phyloP scores from a whole-genome alignment of 2,329 filamentous ascomycete genomes.

The Plectosphaerella sp. region DNA sequence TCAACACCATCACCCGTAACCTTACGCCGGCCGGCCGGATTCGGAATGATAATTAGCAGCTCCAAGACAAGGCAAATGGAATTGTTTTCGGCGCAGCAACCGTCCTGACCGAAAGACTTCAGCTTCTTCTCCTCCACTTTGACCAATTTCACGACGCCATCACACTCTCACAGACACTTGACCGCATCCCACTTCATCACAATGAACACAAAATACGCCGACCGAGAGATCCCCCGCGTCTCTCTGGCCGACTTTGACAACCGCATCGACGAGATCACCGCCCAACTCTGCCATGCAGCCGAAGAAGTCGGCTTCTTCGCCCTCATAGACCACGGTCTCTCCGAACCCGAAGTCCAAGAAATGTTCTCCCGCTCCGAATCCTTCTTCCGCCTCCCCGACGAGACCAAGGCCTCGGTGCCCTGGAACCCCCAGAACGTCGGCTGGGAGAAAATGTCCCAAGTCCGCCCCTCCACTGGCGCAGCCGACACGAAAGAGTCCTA shows the following conservation, averaged over 20 bases:
- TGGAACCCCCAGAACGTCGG: slow-evolving; percentile 53
- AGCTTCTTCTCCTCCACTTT: too few relatives aligned
- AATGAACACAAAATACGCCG: slow-evolving; percentile 3
- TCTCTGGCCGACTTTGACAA: slow-evolving; percentile 48
- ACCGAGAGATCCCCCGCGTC: slow-evolving; percentile 7
- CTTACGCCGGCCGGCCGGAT: too few relatives aligned
- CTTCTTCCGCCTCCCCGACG: slow-evolving; percentile 50
- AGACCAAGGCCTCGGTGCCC: slow-evolving; percentile 47
- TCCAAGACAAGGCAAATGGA: too few relatives aligned
- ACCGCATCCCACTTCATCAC: background rate
- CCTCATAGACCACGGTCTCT: slow-evolving; percentile 50
- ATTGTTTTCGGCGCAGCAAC: too few relatives aligned
- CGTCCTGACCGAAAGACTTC: too few relatives aligned
- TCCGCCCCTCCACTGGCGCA: slow-evolving; percentile 54
- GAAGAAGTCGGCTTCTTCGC: slow-evolving; percentile 60
- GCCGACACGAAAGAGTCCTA: slow-evolving; percentile 59
- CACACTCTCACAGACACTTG: too few relatives aligned
- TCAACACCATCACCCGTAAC: background rate
- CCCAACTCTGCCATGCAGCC: slow-evolving; percentile 46
- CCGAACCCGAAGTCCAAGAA: slow-evolving; percentile 38
- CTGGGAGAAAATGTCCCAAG: slow-evolving; percentile 56
- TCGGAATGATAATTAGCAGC: too few relatives aligned
- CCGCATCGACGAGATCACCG: slow-evolving; percentile 49
- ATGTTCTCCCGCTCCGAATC: slow-evolving; percentile 45
- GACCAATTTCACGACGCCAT: too few relatives aligned